phyloP scores from a whole-genome alignment of 78 protist genomes.

The Paulinella micropora region DNA sequence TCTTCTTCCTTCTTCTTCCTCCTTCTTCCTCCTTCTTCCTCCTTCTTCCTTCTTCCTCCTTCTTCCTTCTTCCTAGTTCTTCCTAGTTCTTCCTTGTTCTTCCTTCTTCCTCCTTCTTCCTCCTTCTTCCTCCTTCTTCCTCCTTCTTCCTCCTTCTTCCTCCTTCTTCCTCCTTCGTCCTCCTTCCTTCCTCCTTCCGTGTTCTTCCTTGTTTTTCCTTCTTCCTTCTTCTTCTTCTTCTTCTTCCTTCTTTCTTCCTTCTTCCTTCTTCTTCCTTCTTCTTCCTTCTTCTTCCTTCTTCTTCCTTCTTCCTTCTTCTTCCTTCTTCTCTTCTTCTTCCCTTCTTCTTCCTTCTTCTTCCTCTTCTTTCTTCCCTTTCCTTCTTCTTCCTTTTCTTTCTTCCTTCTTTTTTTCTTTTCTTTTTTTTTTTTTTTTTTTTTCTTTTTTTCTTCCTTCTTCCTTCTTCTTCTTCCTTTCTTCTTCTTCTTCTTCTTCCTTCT shows the following conservation, averaged over 20 bases:
- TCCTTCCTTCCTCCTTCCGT: neutral
- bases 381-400: neutral
- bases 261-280: neutral
- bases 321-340: neutral
- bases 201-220: neutral
- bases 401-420: neutral
- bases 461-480: neutral
- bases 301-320: neutral
- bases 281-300: neutral
- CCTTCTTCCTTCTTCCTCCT: neutral
- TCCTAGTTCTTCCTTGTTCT: neutral
- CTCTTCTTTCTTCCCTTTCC: neutral
- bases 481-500: neutral
- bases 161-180: neutral
- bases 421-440: neutral
- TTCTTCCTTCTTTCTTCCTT: neutral
- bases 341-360: neutral
- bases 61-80: neutral
- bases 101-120: neutral
- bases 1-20: neutral
- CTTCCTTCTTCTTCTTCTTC: neutral
- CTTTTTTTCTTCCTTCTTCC: neutral
- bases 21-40: neutral
- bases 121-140: neutral
- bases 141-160: neutral